Conservation (phyloP, 1,284 basidiomycete species). For the Peniophora sp. region DNA sequence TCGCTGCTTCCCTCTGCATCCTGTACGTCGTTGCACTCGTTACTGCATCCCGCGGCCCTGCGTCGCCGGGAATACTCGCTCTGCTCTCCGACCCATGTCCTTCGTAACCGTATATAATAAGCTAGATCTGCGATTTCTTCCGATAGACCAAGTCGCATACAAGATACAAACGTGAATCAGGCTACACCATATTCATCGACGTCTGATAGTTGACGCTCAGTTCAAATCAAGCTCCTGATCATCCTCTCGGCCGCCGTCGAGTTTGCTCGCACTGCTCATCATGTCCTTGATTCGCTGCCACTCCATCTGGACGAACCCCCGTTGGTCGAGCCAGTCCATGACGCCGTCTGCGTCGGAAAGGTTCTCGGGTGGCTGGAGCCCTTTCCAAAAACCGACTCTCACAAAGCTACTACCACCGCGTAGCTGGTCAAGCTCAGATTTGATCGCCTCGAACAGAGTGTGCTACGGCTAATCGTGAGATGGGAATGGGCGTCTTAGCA, state of each 20-base stretch:
- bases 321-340: slow-evolving; percentile 75
- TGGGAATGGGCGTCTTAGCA: not conserved
- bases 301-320: slow-evolving; percentile 57
- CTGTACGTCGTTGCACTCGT: too few species aligned
- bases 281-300: slow-evolving; percentile 62
- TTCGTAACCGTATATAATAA: too few species aligned
- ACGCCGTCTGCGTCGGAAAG: slow-evolving; percentile 65
- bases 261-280: slow-evolving; percentile 61
- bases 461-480: slow-evolving; percentile 28
- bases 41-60: too few species aligned
- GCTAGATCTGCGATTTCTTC: too few species aligned
- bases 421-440: slow-evolving; percentile 47
- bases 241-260: slow-evolving; percentile 46
- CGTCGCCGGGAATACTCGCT: too few species aligned
- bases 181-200: too few species aligned
- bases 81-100: too few species aligned
- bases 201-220: not conserved
- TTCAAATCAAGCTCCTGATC: slow-evolving; percentile 21
- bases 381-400: slow-evolving; percentile 45
- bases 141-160: too few species aligned
- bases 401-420: slow-evolving; percentile 38
- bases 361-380: slow-evolving; percentile 51
- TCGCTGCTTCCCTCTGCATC: too few species aligned
- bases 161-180: too few species aligned
- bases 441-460: slow-evolving; percentile 47